Percentiles rank a stretch among this genome's conserved stretches.
phyloP scores from a whole-genome alignment of 176 grass and related monocot genomes.

The Ensete glaucum region DNA sequence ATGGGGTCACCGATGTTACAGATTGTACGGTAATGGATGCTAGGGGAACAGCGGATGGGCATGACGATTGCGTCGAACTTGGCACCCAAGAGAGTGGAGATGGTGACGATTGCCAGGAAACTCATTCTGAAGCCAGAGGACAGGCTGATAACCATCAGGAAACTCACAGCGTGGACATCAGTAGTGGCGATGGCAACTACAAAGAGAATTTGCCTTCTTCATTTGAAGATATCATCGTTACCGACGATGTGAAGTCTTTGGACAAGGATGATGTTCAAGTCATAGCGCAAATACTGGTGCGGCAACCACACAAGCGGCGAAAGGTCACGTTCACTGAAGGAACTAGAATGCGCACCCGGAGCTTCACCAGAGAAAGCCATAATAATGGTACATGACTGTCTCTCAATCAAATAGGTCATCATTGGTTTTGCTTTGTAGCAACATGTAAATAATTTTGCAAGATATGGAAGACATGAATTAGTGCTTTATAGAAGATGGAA shows the following conservation, averaged over 20 bases:
- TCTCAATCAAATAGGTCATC: neutral
- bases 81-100: neutral
- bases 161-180: conserved; percentile 9
- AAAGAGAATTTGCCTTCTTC: neutral
- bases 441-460: conserved; percentile 2
- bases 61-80: neutral
- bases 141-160: neutral
- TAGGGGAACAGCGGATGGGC: conserved; percentile 6
- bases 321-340: conserved; percentile 26
- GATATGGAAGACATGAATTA: neutral
- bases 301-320: conserved; percentile 45
- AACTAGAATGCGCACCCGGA: conserved; percentile 36
- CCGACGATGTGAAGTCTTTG: conserved; percentile 23
- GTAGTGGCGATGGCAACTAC: neutral
- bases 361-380: conserved; percentile 14
- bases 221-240: neutral
- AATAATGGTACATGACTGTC: neutral
- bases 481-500: neutral
- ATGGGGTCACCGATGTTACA: conserved; percentile 11
- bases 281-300: conserved; percentile 25
- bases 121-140: neutral
- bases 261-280: conserved; percentile 23
- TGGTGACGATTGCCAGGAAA: conserved; percentile 17
- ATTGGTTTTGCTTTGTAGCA: neutral
- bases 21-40: conserved; percentile 1